These are phyloP conservation scores for Botrytis hyacinthi DNA, from an alignment of 2,329 filamentous ascomycete genomes.

Conservation along the genomic window DNA sequence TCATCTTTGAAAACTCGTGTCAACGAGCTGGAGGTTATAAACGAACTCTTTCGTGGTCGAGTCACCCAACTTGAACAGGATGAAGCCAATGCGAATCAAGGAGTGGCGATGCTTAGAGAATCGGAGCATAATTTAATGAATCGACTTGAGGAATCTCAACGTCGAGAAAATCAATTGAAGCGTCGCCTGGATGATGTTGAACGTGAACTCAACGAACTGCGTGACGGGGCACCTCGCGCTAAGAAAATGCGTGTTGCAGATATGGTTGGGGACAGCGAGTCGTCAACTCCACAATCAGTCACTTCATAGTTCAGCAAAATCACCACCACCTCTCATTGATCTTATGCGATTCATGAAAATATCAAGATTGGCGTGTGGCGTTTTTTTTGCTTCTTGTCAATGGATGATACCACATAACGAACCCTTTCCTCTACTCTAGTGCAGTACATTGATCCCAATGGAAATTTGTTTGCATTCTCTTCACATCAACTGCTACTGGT, in stretches of 20 bases:
- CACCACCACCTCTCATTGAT: slow-evolving; percentile 11
- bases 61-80: slow-evolving; percentile 75
- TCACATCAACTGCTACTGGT: slow-evolving; percentile 7
- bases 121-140: slow-evolving; percentile 55
- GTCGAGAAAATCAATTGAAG: slow-evolving; percentile 78
- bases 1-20: slow-evolving; percentile 91
- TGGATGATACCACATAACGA: slow-evolving; percentile 31
- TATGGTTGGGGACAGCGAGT: slow-evolving; percentile 40
- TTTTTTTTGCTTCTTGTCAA: slow-evolving; percentile 26
- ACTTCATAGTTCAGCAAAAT: slow-evolving; percentile 26
- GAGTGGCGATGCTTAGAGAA: slow-evolving; percentile 56
- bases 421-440: slow-evolving; percentile 19
- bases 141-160: slow-evolving; percentile 73
- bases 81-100: slow-evolving; percentile 64
- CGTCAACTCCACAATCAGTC: slow-evolving; percentile 36
- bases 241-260: slow-evolving; percentile 58
- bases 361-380: slow-evolving; percentile 17
- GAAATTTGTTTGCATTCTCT: slow-evolving; percentile 3
- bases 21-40: slow-evolving; percentile 93
- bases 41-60: slow-evolving; percentile 72
- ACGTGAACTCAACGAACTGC: slow-evolving; percentile 45
- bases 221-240: slow-evolving; percentile 47
- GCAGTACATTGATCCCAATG: slow-evolving; percentile 6
- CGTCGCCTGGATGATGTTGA: slow-evolving; percentile 78
- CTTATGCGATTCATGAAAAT: slow-evolving; percentile 17